Conservation (phyloP, 805 yeast species). For the Wickerhamomyces bisporus region DNA sequence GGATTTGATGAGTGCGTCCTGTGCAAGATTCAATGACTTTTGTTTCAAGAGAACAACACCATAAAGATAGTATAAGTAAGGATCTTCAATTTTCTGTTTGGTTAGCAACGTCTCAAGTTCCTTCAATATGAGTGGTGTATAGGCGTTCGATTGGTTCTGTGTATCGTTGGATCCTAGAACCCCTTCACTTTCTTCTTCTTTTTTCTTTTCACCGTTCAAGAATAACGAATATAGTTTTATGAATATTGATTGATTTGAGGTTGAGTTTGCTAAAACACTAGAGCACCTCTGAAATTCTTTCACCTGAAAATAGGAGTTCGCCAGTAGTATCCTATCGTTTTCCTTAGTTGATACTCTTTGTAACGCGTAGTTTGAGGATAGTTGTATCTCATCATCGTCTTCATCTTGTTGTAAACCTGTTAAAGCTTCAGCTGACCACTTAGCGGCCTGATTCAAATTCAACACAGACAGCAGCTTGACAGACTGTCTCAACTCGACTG, state of each 20-base stretch:
- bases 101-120: conserved; percentile 34
- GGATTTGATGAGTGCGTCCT: conserved; percentile 54
- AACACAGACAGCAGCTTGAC: conserved; percentile 44
- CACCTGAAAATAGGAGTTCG: conserved; percentile 69
- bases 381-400: conserved; percentile 18
- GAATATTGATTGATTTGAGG: conserved; percentile 50
- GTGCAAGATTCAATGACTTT: conserved; percentile 57
- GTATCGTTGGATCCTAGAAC: conserved; percentile 41
- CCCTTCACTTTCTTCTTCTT: conserved; percentile 68
- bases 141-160: conserved; percentile 23
- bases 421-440: conserved; percentile 83
- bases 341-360: conserved; percentile 25
- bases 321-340: conserved; percentile 47
- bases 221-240: conserved; percentile 63
- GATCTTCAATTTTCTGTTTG: conserved; percentile 31
- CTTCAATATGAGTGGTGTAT: conserved; percentile 32
- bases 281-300: conserved; percentile 83
- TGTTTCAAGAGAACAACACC: conserved; percentile 66
- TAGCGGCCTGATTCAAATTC: conserved; percentile 64
- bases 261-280: conserved; percentile 46
- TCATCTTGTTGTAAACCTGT: conserved; percentile 43
- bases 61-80: conserved; percentile 65
- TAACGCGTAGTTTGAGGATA: background rate
- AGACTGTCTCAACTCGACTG: conserved; percentile 33
- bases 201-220: conserved; percentile 71